Conservation (phyloP, 805 yeast species). For the Teunomyces gatunensis region DNA sequence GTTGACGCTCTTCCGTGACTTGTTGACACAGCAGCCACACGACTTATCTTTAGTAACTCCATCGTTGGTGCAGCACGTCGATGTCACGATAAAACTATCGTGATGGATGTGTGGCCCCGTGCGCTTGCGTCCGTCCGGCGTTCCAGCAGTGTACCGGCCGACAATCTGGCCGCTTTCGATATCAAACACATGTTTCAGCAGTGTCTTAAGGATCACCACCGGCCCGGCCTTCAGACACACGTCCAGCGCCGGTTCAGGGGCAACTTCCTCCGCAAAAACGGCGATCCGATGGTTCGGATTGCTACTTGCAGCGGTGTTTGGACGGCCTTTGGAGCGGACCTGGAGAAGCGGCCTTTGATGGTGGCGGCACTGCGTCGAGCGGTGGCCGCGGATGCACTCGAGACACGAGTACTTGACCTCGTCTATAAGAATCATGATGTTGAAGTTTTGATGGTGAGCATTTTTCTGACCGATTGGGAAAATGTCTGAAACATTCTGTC, state of each 20-base stretch:
- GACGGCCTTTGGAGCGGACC: slow-evolving; percentile 89
- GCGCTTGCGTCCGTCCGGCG: slow-evolving; percentile 8
- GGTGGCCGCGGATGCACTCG: slow-evolving; percentile 88
- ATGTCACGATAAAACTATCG: slow-evolving; percentile 33
- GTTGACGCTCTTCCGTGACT: slow-evolving; percentile 26
- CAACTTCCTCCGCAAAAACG: slow-evolving; percentile 48
- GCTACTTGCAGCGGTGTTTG: slow-evolving; percentile 53
- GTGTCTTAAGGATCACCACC: slow-evolving; percentile 33
- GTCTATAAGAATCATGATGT: slow-evolving; percentile 69
- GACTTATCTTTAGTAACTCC: slow-evolving; percentile 18
- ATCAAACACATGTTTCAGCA: slow-evolving; percentile 41
- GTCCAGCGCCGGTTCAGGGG: neutral
- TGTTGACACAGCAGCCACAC: slow-evolving; percentile 32
- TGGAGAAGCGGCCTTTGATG: slow-evolving; percentile 75
- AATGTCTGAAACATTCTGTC: neutral
- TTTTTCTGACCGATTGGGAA: neutral
- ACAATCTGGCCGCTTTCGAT: slow-evolving; percentile 34
- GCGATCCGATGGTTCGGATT: slow-evolving; percentile 57
- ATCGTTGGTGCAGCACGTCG: slow-evolving; percentile 30
- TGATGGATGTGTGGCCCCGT: slow-evolving; percentile 20
- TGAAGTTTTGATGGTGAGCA: neutral
- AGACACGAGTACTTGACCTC: slow-evolving; percentile 81
- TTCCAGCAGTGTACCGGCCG: slow-evolving; percentile 34
- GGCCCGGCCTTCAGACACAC: slow-evolving; percentile 16
- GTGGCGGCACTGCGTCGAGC: slow-evolving; percentile 86